Conservation (phyloP, 2,329 filamentous ascomycete species). For the Alternaria triticina region DNA sequence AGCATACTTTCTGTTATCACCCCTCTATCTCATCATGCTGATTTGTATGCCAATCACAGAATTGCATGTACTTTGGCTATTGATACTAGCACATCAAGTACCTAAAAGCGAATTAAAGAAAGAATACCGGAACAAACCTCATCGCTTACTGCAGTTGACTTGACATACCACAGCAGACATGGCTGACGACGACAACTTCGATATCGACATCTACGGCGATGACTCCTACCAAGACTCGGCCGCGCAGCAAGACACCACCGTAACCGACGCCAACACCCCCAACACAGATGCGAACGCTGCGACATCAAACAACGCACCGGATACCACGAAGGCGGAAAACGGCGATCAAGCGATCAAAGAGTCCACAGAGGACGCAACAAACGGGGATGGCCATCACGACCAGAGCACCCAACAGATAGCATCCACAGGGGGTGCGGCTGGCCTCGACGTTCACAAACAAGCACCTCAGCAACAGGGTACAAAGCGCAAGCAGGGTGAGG, state of each 20-base stretch:
- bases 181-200: constrained; percentile 72
- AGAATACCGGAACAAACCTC: constrained; percentile 33
- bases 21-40: constrained; percentile 40
- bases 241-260: constrained; percentile 30
- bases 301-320: constrained; percentile 20
- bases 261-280: constrained; percentile 29
- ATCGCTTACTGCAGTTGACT: constrained; percentile 34
- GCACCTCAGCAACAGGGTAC: constrained; percentile 61
- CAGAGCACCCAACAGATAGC: constrained; percentile 51
- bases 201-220: constrained; percentile 74
- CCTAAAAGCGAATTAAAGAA: constrained; percentile 48
- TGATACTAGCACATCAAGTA: constrained; percentile 46
- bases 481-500: constrained; percentile 66
- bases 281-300: constrained; percentile 42
- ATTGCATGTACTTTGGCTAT: constrained; percentile 47
- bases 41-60: constrained; percentile 44
- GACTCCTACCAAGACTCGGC: constrained; percentile 50
- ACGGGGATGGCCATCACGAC: constrained; percentile 31
- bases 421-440: constrained; percentile 50
- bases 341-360: constrained; percentile 27
- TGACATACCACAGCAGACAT: constrained; percentile 41
- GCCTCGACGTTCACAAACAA: constrained; percentile 49
- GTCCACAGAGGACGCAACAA: constrained; percentile 25
- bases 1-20: constrained; percentile 17
- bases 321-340: constrained; percentile 14